Percentiles rank a stretch among this genome's conserved stretches.
Evolutionary conservation across 83 land plant species (phyloP).

Genomic region (Thuja plicata): DNA sequence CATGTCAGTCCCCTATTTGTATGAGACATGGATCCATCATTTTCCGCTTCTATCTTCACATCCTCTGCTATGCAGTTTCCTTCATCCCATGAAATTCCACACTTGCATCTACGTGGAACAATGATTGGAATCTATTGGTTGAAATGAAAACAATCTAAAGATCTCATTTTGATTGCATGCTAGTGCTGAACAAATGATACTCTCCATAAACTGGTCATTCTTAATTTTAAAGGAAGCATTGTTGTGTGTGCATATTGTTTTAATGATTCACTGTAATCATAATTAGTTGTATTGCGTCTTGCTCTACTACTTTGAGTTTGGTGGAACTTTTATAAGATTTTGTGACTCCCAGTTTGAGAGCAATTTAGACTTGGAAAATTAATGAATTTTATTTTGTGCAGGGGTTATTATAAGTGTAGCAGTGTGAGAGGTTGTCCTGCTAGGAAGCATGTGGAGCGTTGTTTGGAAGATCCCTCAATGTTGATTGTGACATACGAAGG

Average conservation of each 20-base stretch:
- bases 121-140: neutral
- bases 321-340: neutral
- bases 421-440: conserved; percentile 85
- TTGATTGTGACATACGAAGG: conserved; percentile 86
- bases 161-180: neutral
- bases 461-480: conserved; percentile 80
- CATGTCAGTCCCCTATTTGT: neutral
- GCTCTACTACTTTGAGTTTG: neutral
- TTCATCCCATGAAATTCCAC: neutral
- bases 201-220: neutral
- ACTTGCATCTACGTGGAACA: neutral
- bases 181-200: neutral
- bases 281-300: neutral
- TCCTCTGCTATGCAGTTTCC: neutral
- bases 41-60: neutral
- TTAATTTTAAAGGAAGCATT: neutral
- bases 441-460: conserved; percentile 78
- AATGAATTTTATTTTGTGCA: conserved; percentile 13
- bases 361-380: neutral
- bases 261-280: neutral
- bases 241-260: neutral
- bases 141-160: neutral
- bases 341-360: neutral
- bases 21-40: neutral
- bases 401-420: conserved; percentile 88